A percentile compares a stretch with the other conserved stretches of the same genome.
These are phyloP conservation scores for Trypanosoma mega DNA, from an alignment of 208 protist genomes.

Conservation along the genomic window DNA sequence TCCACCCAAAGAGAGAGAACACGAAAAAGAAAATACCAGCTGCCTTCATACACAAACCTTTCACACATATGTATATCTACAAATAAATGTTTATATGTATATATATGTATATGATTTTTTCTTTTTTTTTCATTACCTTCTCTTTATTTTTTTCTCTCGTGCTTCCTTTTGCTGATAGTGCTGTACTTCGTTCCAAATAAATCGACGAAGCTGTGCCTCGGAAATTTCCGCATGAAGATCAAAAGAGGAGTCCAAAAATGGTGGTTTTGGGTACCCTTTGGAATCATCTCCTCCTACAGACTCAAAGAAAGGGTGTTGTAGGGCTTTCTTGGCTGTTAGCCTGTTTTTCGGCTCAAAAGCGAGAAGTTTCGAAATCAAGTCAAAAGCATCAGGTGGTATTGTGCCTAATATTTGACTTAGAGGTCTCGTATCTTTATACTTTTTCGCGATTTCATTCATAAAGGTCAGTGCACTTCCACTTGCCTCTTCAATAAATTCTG, in stretches of 20 bases:
- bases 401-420: slow-evolving; percentile 43
- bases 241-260: slow-evolving; percentile 64
- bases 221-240: slow-evolving; percentile 87
- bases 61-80: too few relatives aligned
- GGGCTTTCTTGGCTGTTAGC: slow-evolving; percentile 79
- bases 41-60: too few relatives aligned
- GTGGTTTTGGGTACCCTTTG: slow-evolving; percentile 33
- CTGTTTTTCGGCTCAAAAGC: slow-evolving; percentile 89
- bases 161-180: slow-evolving; percentile 42
- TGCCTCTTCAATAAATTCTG: slow-evolving; percentile 55
- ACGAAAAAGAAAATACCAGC: slow-evolving; percentile 25
- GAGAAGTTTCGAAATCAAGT: slow-evolving; percentile 90
- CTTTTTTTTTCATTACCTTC: neutral
- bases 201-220: slow-evolving; percentile 77
- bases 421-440: slow-evolving; percentile 60
- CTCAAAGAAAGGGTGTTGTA: slow-evolving; percentile 87
- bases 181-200: slow-evolving; percentile 77
- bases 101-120: slow-evolving; percentile 11
- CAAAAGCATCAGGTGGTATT: slow-evolving; percentile 75
- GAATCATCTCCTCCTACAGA: slow-evolving; percentile 46
- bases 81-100: neutral
- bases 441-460: slow-evolving; percentile 74
- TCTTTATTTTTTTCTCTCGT: slow-evolving; percentile 1
- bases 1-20: slow-evolving; percentile 12
- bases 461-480: slow-evolving; percentile 45